A percentile compares a stretch with the other conserved stretches of the same genome.
Evolutionary conservation across 2,329 filamentous ascomycete genomes (phyloP).

Genomic region (Plectosphaerella sp.): DNA sequence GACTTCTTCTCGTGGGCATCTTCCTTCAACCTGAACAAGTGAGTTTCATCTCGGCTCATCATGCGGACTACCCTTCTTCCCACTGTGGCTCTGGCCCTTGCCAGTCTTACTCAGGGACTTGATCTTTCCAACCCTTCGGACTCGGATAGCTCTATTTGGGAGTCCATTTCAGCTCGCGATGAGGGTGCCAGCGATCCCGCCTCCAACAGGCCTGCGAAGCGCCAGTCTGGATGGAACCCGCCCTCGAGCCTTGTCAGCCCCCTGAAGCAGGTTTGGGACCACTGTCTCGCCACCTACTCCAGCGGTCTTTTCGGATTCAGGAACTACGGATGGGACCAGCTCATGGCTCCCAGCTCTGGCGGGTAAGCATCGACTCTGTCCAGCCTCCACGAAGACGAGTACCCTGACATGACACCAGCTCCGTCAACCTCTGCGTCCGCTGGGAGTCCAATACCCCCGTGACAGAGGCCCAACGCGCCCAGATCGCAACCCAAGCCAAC

Average conservation of each 20-base stretch:
- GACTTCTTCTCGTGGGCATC: too few species aligned
- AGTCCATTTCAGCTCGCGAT: constrained; percentile 9
- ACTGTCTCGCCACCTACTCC: constrained; percentile 20
- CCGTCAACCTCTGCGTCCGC: constrained; percentile 35
- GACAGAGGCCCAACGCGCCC: constrained; percentile 29
- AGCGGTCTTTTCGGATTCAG: constrained; percentile 18
- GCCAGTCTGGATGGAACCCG: constrained; percentile 20
- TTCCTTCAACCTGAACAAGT: too few species aligned
- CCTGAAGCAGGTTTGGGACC: constrained; percentile 24
- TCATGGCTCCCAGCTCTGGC: constrained; percentile 20
- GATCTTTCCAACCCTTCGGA: constrained; percentile 16
- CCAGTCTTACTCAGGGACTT: constrained; percentile 15
- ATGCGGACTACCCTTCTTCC: constrained; percentile 3
- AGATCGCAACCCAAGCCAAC: constrained; percentile 28
- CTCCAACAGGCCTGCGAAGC: constrained; percentile 20
- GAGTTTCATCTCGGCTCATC: too few species aligned
- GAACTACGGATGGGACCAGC: constrained; percentile 28
- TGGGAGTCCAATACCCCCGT: constrained; percentile 35
- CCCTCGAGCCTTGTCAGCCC: constrained; percentile 15
- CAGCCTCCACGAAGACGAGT: too few species aligned
- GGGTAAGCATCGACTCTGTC: not conserved
- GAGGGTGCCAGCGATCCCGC: not conserved
- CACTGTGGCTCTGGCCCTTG: constrained; percentile 14
- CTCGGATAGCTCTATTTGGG: constrained; percentile 21
- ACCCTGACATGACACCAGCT: constrained; percentile 1